Evolutionary conservation across 345 rosid species (phyloP).

Genomic region (Eucalyptus cloeziana): DNA sequence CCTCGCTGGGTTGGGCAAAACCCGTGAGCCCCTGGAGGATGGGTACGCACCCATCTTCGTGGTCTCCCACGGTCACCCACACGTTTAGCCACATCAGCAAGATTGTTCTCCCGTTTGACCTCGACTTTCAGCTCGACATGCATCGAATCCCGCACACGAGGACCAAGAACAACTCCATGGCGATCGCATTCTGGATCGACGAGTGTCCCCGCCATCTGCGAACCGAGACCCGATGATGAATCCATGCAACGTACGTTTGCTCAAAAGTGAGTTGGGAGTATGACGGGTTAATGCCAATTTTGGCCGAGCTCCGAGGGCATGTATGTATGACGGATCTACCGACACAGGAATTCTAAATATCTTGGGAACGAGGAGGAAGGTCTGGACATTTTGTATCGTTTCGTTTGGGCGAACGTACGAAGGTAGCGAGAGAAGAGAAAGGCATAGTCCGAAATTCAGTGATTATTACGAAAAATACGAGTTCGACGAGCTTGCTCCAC

Average conservation of each 20-base stretch:
- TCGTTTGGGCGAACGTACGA: not conserved
- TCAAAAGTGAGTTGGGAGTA: not conserved
- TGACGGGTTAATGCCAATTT: too few species aligned
- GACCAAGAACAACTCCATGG: not conserved
- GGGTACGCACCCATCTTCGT: constrained; percentile 40
- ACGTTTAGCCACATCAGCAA: constrained; percentile 46
- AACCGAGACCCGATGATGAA: not conserved
- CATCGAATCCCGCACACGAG: not conserved
- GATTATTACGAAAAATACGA: not conserved
- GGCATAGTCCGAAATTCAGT: not conserved
- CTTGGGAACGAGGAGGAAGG: not conserved
- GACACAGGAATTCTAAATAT: accelerated
- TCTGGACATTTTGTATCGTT: not conserved
- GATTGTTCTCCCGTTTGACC: not conserved
- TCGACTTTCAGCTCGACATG: not conserved
- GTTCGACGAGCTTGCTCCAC: not conserved
- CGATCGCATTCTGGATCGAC: not conserved
- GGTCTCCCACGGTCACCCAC: constrained; percentile 51
- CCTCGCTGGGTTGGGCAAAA: constrained; percentile 58
- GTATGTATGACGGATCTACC: not conserved
- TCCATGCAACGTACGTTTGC: not conserved
- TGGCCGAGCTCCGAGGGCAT: not conserved
- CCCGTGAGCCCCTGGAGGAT: constrained; percentile 65
- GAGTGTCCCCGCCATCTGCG: not conserved
- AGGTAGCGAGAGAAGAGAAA: not conserved